phyloP scores from a whole-genome alignment of 2,329 filamentous ascomycete species.

The Colletotrichum gloeosporioides region DNA sequence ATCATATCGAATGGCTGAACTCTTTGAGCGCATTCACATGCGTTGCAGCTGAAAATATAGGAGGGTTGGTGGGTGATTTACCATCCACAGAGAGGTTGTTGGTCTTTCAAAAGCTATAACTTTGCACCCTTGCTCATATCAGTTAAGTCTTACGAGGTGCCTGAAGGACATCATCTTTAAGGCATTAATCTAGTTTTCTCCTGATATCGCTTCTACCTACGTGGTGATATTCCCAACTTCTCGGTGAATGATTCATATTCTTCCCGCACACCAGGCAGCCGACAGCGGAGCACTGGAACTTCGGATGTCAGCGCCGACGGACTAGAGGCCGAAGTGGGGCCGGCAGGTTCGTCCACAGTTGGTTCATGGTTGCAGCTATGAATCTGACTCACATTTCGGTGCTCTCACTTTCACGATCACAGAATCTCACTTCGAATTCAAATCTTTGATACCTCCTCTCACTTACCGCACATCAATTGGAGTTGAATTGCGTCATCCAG shows the following conservation, averaged over 20 bases:
- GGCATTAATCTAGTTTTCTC: neutral
- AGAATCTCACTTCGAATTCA: neutral
- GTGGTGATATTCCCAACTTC: neutral
- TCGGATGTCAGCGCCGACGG: neutral
- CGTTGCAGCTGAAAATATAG: no score
- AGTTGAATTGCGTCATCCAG: neutral
- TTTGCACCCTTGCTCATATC: no score
- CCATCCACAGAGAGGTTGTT: no score
- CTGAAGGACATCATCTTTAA: no score
- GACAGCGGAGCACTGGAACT: neutral
- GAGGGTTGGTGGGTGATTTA: no score
- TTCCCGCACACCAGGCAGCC: neutral
- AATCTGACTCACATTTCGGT: neutral
- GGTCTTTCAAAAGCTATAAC: no score
- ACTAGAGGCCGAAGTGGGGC: neutral
- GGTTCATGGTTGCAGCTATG: neutral
- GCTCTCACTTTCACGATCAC: neutral
- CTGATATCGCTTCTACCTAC: neutral
- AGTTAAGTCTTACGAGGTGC: no score
- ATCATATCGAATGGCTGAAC: neutral
- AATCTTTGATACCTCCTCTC: rapidly evolving
- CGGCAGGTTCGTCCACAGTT: neutral
- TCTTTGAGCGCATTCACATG: neutral
- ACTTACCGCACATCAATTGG: neutral
- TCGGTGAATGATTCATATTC: neutral